These are phyloP conservation scores for Ophiocordyceps polyrhachis-furcata DNA, from an alignment of 2,329 filamentous ascomycete species.

Conservation along the genomic window DNA sequence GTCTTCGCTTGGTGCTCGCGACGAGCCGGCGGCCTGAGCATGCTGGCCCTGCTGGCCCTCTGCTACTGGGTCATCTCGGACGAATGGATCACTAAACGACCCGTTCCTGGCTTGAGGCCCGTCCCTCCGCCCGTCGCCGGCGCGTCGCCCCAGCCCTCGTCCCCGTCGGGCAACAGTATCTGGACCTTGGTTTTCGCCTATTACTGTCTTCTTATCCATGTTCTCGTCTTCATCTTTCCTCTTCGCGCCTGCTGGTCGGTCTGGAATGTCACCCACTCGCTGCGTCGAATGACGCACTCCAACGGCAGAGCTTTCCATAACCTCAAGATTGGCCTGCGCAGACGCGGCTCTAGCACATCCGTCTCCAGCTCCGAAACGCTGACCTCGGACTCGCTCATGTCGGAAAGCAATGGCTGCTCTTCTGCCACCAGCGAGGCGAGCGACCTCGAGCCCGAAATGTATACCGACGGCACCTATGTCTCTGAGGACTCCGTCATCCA, in stretches of 20 bases:
- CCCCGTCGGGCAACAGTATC: conserved; percentile 21
- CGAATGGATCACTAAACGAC: conserved; percentile 16
- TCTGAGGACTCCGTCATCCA: conserved; percentile 33
- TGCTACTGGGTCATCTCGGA: conserved; percentile 36
- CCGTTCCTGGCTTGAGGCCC: conserved; percentile 14
- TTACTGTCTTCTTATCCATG: conserved; percentile 46
- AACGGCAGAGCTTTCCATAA: conserved; percentile 25
- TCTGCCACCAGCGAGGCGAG: conserved; percentile 31
- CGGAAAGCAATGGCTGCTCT: conserved; percentile 23
- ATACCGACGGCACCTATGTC: conserved; percentile 23
- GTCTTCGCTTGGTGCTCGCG: conserved; percentile 34
- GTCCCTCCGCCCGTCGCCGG: conserved; percentile 18
- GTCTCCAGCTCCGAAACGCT: conserved; percentile 38
- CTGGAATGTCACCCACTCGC: conserved; percentile 32
- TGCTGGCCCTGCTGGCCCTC: conserved; percentile 27
- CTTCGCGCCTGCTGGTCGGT: conserved; percentile 43
- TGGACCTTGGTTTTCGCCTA: conserved; percentile 39
- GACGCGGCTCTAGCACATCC: conserved; percentile 34
- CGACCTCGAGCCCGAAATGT: conserved; percentile 28
- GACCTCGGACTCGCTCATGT: conserved; percentile 28
- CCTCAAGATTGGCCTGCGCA: conserved; percentile 22
- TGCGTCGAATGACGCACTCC: conserved; percentile 21
- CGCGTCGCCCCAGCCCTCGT: conserved; percentile 11
- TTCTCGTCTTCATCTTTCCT: conserved; percentile 44
- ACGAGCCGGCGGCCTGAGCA: conserved; percentile 35